Percentiles rank a stretch among this genome's conserved stretches.
These are phyloP conservation scores for Benincasa hispida DNA, from an alignment of 306 rosid genomes.

Conservation along the genomic window DNA sequence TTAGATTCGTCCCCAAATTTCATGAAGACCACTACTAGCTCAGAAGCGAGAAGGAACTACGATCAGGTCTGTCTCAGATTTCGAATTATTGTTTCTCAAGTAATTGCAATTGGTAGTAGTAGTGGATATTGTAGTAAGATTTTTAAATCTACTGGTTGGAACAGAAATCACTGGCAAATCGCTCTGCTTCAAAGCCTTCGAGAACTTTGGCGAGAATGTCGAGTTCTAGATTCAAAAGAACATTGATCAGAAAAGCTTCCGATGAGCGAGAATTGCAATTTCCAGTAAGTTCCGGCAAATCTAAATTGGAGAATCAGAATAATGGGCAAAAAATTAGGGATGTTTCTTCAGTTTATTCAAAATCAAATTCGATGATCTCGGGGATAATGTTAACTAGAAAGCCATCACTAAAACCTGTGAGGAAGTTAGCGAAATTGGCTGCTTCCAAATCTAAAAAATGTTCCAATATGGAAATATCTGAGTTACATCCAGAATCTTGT, in stretches of 20 bases:
- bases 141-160: neutral
- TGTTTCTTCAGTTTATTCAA: conserved; percentile 7
- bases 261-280: neutral
- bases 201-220: conserved; percentile 33
- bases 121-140: neutral
- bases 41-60: conserved; percentile 37
- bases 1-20: conserved; percentile 36
- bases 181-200: neutral
- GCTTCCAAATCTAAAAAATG: conserved; percentile 32
- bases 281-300: conserved; percentile 16
- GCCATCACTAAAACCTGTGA: conserved; percentile 47
- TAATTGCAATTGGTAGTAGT: neutral
- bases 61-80: conserved; percentile 35
- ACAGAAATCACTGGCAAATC: conserved; percentile 9
- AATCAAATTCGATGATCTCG: conserved; percentile 8
- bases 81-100: neutral
- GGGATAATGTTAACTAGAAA: conserved; percentile 32
- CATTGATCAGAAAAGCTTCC: conserved; percentile 20
- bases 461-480: conserved; percentile 15
- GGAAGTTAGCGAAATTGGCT: conserved; percentile 27
- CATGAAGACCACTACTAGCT: conserved; percentile 39
- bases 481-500: conserved; percentile 22
- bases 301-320: conserved; percentile 21
- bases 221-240: conserved; percentile 42
- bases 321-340: neutral